phyloP scores from a whole-genome alignment of 108 stramenopile species.

The Skeletonema potamos region DNA sequence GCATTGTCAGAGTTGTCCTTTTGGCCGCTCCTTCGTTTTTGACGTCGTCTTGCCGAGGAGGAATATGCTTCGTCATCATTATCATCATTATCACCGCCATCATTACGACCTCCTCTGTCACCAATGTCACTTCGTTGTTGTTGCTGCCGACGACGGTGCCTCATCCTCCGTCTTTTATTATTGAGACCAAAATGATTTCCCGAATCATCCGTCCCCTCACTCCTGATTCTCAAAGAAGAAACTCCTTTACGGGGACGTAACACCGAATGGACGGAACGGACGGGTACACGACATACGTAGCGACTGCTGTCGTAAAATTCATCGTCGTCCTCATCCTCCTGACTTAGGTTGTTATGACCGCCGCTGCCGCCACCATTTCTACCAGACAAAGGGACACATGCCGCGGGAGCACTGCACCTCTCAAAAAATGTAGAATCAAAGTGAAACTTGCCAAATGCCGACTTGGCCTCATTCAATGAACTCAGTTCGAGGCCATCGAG shows the following conservation, averaged over 20 bases:
- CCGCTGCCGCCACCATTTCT: not conserved
- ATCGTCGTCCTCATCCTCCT: constrained; percentile 11
- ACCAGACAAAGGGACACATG: not conserved
- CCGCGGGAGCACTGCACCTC: not conserved
- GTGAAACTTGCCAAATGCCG: constrained; percentile 68
- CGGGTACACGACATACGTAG: constrained; percentile 70
- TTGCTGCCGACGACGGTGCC: not conserved
- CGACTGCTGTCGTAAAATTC: constrained; percentile 11
- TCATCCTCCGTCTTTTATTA: not conserved
- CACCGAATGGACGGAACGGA: constrained; percentile 63
- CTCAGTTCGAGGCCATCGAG: constrained; percentile 72
- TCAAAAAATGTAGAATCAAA: constrained; percentile 42
- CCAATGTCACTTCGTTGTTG: not conserved
- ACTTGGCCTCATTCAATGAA: constrained; percentile 81
- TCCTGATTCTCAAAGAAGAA: constrained; percentile 54
- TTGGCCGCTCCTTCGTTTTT: not conserved
- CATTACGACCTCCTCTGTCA: not conserved
- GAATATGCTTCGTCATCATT: constrained; percentile 6
- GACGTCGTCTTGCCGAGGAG: not conserved
- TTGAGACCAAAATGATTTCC: constrained; percentile 21
- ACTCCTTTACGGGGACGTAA: constrained; percentile 74
- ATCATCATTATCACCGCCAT: not conserved
- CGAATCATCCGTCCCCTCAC: constrained; percentile 23
- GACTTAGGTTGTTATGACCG: constrained; percentile 3
- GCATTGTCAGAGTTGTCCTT: not conserved